Evolutionary conservation across 2,329 filamentous ascomycete genomes (phyloP).

Genomic region (Bimuria novae-zelandiae): DNA sequence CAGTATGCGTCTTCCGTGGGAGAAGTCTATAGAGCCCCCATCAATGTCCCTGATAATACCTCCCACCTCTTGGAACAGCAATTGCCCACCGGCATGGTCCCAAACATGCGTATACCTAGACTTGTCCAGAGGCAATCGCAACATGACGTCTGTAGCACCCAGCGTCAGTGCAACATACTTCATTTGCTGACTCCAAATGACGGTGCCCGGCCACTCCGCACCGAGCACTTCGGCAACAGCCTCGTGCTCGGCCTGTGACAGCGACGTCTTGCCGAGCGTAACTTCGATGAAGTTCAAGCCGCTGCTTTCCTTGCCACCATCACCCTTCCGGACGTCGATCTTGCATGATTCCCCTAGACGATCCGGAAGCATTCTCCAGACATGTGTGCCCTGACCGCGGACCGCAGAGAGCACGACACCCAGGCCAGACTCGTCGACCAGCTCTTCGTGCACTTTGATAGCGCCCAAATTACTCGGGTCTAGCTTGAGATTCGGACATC

Average conservation of each 20-base stretch:
- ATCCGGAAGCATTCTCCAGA: constrained; percentile 46
- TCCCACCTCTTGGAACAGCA: constrained; percentile 57
- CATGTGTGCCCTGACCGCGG: constrained; percentile 50
- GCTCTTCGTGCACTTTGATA: constrained; percentile 39
- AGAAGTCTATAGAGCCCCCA: constrained; percentile 55
- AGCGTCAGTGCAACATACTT: constrained; percentile 59
- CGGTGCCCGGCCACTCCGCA: constrained; percentile 52
- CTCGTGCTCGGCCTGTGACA: constrained; percentile 43
- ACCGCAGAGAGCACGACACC: constrained; percentile 54
- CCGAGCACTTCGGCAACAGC: constrained; percentile 46
- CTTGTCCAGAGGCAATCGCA: constrained; percentile 53
- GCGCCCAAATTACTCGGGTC: constrained; percentile 25
- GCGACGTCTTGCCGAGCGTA: constrained; percentile 45
- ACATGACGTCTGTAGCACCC: constrained; percentile 54
- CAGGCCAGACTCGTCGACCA: constrained; percentile 50
- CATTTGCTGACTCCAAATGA: constrained; percentile 60
- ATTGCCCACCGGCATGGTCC: constrained; percentile 60
- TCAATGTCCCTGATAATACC: constrained; percentile 57
- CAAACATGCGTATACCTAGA: constrained; percentile 56
- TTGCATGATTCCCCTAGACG: constrained; percentile 39
- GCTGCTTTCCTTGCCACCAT: constrained; percentile 33
- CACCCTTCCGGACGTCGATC: constrained; percentile 28
- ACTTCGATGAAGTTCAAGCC: constrained; percentile 54
- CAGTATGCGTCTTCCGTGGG: constrained; percentile 37
- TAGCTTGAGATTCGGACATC: constrained; percentile 64